phyloP scores from a whole-genome alignment of 352 stramenopile genomes.

The Phytophthora pistaciae region DNA sequence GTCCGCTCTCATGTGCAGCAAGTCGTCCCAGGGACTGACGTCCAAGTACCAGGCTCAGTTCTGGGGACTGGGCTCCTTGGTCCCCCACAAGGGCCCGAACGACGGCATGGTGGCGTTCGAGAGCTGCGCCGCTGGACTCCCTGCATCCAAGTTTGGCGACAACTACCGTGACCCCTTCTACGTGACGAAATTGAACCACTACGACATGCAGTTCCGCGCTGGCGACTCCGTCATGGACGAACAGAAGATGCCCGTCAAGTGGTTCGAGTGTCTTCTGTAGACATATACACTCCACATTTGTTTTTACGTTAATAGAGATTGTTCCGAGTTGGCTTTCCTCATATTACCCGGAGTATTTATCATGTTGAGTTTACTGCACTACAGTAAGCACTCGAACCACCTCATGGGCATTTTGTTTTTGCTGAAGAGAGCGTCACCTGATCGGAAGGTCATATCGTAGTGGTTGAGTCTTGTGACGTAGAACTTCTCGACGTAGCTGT shows the following conservation, averaged over 20 bases:
- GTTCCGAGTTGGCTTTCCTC: not conserved
- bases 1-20: constrained; percentile 42
- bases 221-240: constrained; percentile 41
- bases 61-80: constrained; percentile 16
- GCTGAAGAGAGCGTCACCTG: constrained; percentile 48
- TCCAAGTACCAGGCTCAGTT: constrained; percentile 31
- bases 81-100: constrained; percentile 31
- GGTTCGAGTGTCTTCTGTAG: constrained; percentile 47
- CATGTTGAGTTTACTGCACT: constrained; percentile 11
- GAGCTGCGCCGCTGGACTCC: constrained; percentile 39
- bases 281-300: not conserved
- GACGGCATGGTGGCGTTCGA: constrained; percentile 51
- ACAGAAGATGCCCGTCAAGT: constrained; percentile 47
- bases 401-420: constrained; percentile 52
- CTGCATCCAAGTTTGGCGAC: constrained; percentile 28
- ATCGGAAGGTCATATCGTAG: constrained; percentile 47
- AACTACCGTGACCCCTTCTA: constrained; percentile 37
- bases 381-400: constrained; percentile 57
- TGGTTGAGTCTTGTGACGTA: constrained; percentile 63
- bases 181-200: constrained; percentile 47
- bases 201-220: constrained; percentile 48
- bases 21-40: constrained; percentile 38
- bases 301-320: not conserved
- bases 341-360: not conserved
- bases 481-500: constrained; percentile 38